Base-by-base conservation (phyloP, 371 early-diverging fungal genomes). In the Capillidium rhysosporum region DNA sequence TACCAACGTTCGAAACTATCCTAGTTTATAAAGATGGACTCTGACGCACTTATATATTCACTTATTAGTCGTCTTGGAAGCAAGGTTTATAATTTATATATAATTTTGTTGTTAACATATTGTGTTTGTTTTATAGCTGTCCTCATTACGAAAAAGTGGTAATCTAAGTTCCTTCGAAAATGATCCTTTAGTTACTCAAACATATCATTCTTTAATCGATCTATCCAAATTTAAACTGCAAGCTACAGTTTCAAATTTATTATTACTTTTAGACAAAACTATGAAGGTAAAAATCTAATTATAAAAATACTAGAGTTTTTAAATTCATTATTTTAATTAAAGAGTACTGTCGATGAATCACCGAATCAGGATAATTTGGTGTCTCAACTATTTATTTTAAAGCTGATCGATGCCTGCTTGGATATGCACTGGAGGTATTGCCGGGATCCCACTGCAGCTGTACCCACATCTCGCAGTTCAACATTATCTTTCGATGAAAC, bases 351-450 rank as follows among this genome's bases (percentile, higher is more conserved):
- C 14, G 48, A 51, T 21, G 51, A 51, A n/a, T 5, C 21, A 10
- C 9, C 40, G 3, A 51, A 30, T 29, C 21, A 20, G 49, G 77
- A 82, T 56, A 65, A 75, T 46, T 61, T 82, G 56, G 80, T 80
- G 58, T 78, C 81, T 25, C 87, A 86, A 60, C 63, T 81, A 28
- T 83, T 81, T 59, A 63, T 84, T 21, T 67, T 86, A 43, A 69
- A 77, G 48, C 64, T 86, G 57, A 56, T 84, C 28, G 76, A 77
- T 7, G 76, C 77, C 44, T 86, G 84, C 63, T 71, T 82, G 72
- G 73, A 76, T 40, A 75, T 74, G 38, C 74, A 77, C 57, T 84
- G 84, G 84, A 74, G 75, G 46, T 72, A 69, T 47, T 69, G 73
- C 54, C 69, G 74, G 46, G 73, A 71, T 12, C 54, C 61, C 25